Percentiles rank a stretch among this genome's conserved stretches.
These are phyloP conservation scores for Oemleria cerasiformis DNA, from an alignment of 306 rosid genomes.

Conservation along the genomic window DNA sequence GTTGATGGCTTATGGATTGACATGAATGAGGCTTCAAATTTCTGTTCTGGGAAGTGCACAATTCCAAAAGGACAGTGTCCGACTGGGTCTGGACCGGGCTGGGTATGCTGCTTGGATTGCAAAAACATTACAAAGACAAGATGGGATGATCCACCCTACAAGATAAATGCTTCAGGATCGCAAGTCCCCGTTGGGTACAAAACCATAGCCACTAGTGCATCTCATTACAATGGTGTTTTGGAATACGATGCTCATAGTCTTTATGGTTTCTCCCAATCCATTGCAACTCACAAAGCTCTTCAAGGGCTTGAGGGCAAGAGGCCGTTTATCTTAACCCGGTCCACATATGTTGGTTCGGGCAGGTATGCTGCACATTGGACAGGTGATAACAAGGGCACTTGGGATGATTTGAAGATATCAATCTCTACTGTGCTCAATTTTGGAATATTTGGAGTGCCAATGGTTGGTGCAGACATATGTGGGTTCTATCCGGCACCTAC, in stretches of 20 bases:
- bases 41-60: constrained; percentile 84
- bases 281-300: constrained; percentile 89
- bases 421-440: constrained; percentile 88
- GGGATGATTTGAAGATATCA: constrained; percentile 82
- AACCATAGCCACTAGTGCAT: constrained; percentile 93
- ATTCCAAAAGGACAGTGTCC: constrained; percentile 79
- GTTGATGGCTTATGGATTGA: constrained; percentile 97
- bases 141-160: constrained; percentile 98
- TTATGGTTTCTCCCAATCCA: constrained; percentile 78
- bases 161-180: constrained; percentile 83
- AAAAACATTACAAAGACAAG: constrained; percentile 74
- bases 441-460: constrained; percentile 94
- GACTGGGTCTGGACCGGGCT: constrained; percentile 68
- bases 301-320: constrained; percentile 76
- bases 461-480: constrained; percentile 97
- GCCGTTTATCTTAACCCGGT: constrained; percentile 82
- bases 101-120: constrained; percentile 93
- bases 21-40: constrained; percentile 91
- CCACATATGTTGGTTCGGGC: constrained; percentile 87
- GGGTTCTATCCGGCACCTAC: constrained; percentile 93
- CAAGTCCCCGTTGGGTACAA: constrained; percentile 80
- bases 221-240: constrained; percentile 80
- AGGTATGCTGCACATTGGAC: constrained; percentile 98
- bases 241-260: constrained; percentile 97
- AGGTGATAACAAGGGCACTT: constrained; percentile 85